Evolutionary conservation across 2,329 filamentous ascomycete species (phyloP), one percentile per base, ranked within the genome.

Genomic region (Pleomassaria siparia): DNA sequence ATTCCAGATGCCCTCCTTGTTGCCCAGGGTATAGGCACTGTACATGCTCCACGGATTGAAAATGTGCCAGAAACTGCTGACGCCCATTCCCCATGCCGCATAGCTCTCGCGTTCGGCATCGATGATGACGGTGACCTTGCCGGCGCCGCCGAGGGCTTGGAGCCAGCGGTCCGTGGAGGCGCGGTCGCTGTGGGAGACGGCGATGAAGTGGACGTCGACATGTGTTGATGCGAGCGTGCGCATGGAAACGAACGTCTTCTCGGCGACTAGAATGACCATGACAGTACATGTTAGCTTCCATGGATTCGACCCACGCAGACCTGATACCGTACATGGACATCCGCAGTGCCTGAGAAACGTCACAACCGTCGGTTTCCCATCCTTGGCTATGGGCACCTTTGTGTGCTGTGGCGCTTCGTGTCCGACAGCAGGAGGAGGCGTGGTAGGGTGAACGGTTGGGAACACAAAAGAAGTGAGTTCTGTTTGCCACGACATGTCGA

Each of bases 261-360:
- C 85, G 12, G 85, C 84, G 66, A 88, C 85, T 87, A 47, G 3
- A 6, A 10, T n/a, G n/a, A n/a, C n/a, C n/a, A n/a, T n/a, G n/a
- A n/a, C n/a, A n/a, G n/a, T n/a, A n/a, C 5, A 22, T 21, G 26
- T 54, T 36, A 53, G 49, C 40, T 41, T 21, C 40, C 21, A 16
- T 3, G 10, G 16, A 25, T 6, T 29, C 30, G 18, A 15, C 16
- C n/a, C 10, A 5, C 26, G 0, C 13, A 12, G 1, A 8, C 5
- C 21, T 16, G 8, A 0, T 20, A 29, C 13, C 2, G 26, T 78
- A 87, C 86, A 88, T 10, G 86, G 86, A 72, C 86, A 88, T 26
- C 86, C 87, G 64, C 86, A 89, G 65, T 89, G 86, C 26, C 87
- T 77, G 5, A 90, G 75, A 60, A 90, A 90, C 13, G 82, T 78